Base-by-base conservation (phyloP, 108 stramenopile species). In the Phaeodactylum tricornutum region DNA sequence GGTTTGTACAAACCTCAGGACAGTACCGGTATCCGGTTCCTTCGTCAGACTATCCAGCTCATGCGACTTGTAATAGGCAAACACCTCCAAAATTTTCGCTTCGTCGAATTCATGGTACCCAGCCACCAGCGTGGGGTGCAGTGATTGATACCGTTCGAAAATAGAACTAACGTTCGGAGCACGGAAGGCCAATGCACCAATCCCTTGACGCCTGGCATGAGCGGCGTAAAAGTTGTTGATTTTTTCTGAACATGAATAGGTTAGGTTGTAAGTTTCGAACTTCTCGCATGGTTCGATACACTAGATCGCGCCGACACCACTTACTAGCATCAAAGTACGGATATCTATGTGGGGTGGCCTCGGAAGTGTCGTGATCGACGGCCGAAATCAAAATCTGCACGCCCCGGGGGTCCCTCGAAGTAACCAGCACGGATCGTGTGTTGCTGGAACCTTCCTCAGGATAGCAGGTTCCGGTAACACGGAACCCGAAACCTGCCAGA, bases 401-500 rank as follows among this genome's bases (percentile, higher is more conserved):
- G 23, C 90, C 90, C 15, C 53, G 24, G 1, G 75, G 67, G 69
- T 92, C 90, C 24, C 44, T 71, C 12, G 80, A 71, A 8, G 90
- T 92, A 31, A 92, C 75, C 7, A 87, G 53, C 19, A 84, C 59
- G 7, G 78, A 66, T 28, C 46, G 72, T 4, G 83, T 80, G 35
- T 51, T 53, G 23, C 22, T 29, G 42, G 34, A 58, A 20, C 26
- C 2, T 48, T 44, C 0, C 9, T 49, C 30, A 1, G 78, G 64
- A 57, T 67, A 57, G 37, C 67, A 61, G 24, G 24, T 34, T 37
- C 75, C 82, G 0, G 83, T 84, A 23, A 92, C 67, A 8, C 90
- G 72, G 51, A 84, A 87, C 7, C 85, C 85, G 34, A 92, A 70
- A 8, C 84, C 90, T 15, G 70, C 75, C 49, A 92, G 65, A 30